Conservation (phyloP, 345 rosid species). For the Noccaea caerulescens region DNA sequence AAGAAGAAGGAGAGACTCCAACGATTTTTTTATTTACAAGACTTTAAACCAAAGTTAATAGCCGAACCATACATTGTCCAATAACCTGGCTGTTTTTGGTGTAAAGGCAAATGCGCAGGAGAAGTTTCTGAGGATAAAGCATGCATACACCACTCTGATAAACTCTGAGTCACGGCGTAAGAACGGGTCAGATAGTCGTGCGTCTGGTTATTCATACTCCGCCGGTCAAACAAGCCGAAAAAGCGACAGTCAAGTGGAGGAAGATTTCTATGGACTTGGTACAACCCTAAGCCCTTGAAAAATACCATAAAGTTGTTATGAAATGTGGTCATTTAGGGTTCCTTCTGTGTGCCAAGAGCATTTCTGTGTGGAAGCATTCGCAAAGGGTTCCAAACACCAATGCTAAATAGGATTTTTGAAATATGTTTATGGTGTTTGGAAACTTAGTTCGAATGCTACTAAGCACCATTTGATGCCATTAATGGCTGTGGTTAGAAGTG, state of each 20-base stretch:
- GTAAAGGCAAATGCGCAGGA: slow-evolving; percentile 78
- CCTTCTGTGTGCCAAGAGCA: not conserved
- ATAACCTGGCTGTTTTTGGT: slow-evolving; percentile 23
- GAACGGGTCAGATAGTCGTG: slow-evolving; percentile 50
- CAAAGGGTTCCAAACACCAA: not conserved
- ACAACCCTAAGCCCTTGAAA: slow-evolving; percentile 35
- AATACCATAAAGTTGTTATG: not conserved
- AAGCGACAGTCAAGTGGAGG: slow-evolving; percentile 51
- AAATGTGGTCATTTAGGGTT: slow-evolving; percentile 8
- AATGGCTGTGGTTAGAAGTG: slow-evolving; percentile 23
- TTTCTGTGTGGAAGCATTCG: slow-evolving; percentile 11
- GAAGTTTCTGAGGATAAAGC: slow-evolving; percentile 54
- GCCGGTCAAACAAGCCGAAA: slow-evolving; percentile 50
- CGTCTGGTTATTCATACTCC: slow-evolving; percentile 68
- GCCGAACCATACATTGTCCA: too few species aligned
- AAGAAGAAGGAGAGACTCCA: too few species aligned
- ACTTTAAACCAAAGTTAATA: too few species aligned
- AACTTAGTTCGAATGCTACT: not conserved
- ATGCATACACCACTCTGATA: slow-evolving; percentile 62
- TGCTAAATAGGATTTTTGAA: slow-evolving; percentile 13
- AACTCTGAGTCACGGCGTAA: slow-evolving; percentile 69
- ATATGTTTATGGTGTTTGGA: not conserved
- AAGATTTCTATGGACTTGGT: slow-evolving; percentile 96
- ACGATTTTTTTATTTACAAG: too few species aligned
- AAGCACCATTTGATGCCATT: not conserved